Evolutionary conservation across 208 protist species (phyloP).

Genomic region (Crithidia brevicula): DNA sequence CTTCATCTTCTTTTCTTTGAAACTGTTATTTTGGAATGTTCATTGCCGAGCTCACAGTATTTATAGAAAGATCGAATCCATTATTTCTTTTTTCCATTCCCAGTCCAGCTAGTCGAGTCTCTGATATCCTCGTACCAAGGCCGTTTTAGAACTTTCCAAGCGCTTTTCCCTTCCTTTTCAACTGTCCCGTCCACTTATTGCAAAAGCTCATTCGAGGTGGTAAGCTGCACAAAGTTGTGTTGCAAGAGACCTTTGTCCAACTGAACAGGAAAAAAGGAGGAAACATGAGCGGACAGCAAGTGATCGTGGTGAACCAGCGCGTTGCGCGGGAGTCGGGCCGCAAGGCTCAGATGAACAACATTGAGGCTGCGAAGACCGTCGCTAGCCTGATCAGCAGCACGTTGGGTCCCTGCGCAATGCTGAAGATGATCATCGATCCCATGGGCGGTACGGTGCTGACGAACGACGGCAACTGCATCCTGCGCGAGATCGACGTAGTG

Average conservation of each 20-base stretch:
- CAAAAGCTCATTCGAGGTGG: too few relatives aligned
- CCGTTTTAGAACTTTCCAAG: too few relatives aligned
- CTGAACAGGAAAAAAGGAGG: not conserved
- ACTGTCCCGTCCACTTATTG: not conserved
- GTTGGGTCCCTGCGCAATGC: slow-evolving; percentile 99
- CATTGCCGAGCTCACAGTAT: too few relatives aligned
- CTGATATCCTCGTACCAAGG: not conserved
- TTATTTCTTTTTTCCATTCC: too few relatives aligned
- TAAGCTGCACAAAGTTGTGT: too few relatives aligned
- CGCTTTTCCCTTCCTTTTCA: not conserved
- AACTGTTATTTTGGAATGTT: not conserved
- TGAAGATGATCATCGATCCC: slow-evolving; percentile 99
- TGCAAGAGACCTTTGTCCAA: slow-evolving; percentile 1
- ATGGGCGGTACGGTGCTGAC: slow-evolving; percentile 99
- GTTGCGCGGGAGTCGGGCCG: slow-evolving; percentile 97
- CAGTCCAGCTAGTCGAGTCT: too few relatives aligned
- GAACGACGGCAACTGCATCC: slow-evolving; percentile 99
- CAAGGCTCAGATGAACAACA: slow-evolving; percentile 99
- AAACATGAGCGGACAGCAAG: slow-evolving; percentile 70
- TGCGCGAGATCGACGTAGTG: slow-evolving; percentile 99
- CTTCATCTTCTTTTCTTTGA: not conserved
- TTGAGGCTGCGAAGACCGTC: slow-evolving; percentile 98
- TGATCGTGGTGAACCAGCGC: slow-evolving; percentile 95
- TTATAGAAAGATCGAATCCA: not conserved
- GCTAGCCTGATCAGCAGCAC: slow-evolving; percentile 99